Evolutionary conservation across 2,329 filamentous ascomycete genomes (phyloP).

Genomic region (Corynespora cassiicola): DNA sequence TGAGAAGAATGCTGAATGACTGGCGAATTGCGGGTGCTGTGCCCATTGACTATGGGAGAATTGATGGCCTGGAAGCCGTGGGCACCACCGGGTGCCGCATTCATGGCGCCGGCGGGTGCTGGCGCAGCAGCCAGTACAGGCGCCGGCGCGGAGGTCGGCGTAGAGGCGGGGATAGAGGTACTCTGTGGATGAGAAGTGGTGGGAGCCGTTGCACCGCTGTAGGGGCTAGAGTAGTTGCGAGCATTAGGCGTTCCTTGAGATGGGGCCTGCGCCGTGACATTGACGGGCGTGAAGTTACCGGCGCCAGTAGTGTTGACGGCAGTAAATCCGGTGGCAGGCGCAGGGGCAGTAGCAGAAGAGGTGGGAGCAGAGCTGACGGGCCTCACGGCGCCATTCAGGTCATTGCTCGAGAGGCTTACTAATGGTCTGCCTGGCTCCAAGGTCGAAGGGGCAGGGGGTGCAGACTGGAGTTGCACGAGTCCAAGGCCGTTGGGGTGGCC

Average conservation of each 20-base stretch:
- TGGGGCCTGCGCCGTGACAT: conserved; percentile 14
- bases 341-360: no score
- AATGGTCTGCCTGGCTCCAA: conserved; percentile 30
- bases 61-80: conserved; percentile 19
- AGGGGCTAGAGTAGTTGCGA: conserved; percentile 37
- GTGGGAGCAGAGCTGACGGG: conserved; percentile 13
- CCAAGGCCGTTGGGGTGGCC: no score
- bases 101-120: no score
- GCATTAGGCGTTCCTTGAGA: conserved; percentile 23
- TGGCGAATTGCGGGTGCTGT: conserved; percentile 26
- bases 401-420: conserved; percentile 35
- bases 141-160: no score
- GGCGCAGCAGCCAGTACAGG: no score
- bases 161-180: conserved; percentile 19
- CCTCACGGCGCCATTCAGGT: conserved; percentile 33
- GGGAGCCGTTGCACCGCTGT: conserved; percentile 22
- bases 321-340: conserved; percentile 22
- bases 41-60: conserved; percentile 19
- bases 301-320: conserved; percentile 29
- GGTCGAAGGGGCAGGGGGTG: conserved; percentile 17
- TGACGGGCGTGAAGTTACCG: conserved; percentile 33
- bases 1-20: conserved; percentile 23
- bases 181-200: no score
- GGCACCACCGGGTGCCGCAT: conserved; percentile 9
- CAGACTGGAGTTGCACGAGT: conserved; percentile 26